Evolutionary conservation across 352 stramenopile species (phyloP), one percentile per base, ranked within the genome.

Genomic region (Pythium oligandrum): DNA sequence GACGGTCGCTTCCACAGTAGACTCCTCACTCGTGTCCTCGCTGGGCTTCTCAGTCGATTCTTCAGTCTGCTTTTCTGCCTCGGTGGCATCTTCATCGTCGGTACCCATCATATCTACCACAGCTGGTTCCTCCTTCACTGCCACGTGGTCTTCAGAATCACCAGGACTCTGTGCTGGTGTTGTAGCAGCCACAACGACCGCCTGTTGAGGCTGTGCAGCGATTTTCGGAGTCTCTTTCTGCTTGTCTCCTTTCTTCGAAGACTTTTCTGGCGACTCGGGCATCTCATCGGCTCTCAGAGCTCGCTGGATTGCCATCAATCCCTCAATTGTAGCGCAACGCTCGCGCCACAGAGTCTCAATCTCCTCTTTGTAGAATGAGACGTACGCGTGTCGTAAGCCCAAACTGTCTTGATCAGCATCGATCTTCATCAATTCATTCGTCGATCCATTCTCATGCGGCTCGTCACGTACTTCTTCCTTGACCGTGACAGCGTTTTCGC

Each of bases 301-400:
- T 40, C 83, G 74, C 49, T 87, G 68, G 40, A 92, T 85, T 4
- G 79, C 73, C 40, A 88, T 70, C 35, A 93, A 70, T 53, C 88
- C 83, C 55, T 93, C 83, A 3, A 90, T 53, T 4, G 81, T 84
- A 33, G 79, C 85, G 38, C 71, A 86, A 37, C 83, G 63, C 59
- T 93, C 83, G 57, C 88, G 89, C 83, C 83, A 93, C 48, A 93
- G 62, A 33, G 67, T 63, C 51, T 92, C 75, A 63, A 93, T 84
- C 55, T 93, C 83, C 8, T 83, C 68, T 63, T 83, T 85, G 57
- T 90, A 93, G 57, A 93, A 92, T 2, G 61, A 70, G 3, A 84
- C 70, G 53, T 93, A 93, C 5, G 78, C 71, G 50, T 84, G 59
- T 12, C 73, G 75, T 32, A 91, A 56, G 7, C 76, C 72, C 26